Evolutionary conservation across 805 yeast genomes (phyloP).

Genomic region (Wickerhamiella spandovensis): DNA sequence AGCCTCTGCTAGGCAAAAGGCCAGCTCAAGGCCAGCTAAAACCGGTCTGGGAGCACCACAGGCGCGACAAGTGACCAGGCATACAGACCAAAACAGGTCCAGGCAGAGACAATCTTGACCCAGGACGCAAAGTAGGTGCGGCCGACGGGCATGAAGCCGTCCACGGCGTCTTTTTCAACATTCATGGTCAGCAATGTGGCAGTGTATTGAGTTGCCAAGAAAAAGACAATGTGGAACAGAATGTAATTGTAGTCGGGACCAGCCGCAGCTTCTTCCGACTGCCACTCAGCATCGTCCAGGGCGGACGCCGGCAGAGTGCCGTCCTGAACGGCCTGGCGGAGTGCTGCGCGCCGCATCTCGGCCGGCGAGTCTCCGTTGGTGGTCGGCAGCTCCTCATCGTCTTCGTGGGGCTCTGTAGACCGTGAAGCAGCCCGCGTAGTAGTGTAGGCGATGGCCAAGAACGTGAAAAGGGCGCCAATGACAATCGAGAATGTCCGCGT

Average conservation of each 20-base stretch:
- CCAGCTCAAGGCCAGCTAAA: not conserved
- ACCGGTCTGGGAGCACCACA: slow-evolving; percentile 71
- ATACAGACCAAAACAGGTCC: slow-evolving; percentile 79
- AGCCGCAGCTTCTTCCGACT: slow-evolving; percentile 5
- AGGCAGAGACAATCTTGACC: slow-evolving; percentile 84
- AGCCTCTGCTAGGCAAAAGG: too few species aligned
- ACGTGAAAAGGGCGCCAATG: slow-evolving; percentile 85
- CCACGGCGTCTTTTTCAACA: slow-evolving; percentile 69
- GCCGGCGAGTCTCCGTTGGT: slow-evolving; percentile 35
- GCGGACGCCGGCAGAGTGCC: slow-evolving; percentile 94
- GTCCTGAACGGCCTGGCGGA: slow-evolving; percentile 88
- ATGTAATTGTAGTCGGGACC: slow-evolving; percentile 18
- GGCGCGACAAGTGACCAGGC: slow-evolving; percentile 92
- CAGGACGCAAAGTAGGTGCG: slow-evolving; percentile 90
- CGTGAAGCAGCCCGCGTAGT: slow-evolving; percentile 86
- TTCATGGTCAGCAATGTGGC: slow-evolving; percentile 88
- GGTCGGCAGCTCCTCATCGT: slow-evolving; percentile 31
- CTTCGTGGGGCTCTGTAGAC: slow-evolving; percentile 32
- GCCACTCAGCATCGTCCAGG: slow-evolving; percentile 53
- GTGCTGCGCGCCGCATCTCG: slow-evolving; percentile 75
- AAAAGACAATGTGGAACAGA: slow-evolving; percentile 79
- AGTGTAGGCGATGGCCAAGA: slow-evolving; percentile 90
- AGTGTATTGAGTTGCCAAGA: slow-evolving; percentile 92
- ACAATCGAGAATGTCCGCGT: slow-evolving; percentile 81
- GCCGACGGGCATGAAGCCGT: slow-evolving; percentile 93